Base-by-base conservation (phyloP, 192 early-diverging fungal genomes). In the Mortierella alpina region DNA sequence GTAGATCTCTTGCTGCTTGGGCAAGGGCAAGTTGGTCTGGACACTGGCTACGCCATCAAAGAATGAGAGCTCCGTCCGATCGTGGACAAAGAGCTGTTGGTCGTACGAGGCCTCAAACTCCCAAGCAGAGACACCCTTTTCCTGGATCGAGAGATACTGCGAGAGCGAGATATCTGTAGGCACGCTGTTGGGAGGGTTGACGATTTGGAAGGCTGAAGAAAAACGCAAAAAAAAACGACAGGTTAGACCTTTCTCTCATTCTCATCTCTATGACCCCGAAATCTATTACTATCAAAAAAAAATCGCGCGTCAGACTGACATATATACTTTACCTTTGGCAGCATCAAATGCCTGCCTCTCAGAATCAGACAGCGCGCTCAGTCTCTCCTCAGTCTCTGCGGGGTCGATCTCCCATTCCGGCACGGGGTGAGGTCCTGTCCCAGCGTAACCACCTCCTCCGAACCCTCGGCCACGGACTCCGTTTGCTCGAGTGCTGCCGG, bases 91-190 rank as follows among this genome's bases (percentile, higher is more conserved):
- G 20, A 88, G 85, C 51, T 88, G 90, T 41, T 90, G 82, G 50
- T 89, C 86, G 31, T 82, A 82, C 59, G 89, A 88, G 41, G 92
- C 86, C 56, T 90, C 92, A 84, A 95, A 93, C 83, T 95, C 92
- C 91, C 92, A 95, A 11, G 93, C 93, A 22, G 90, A 88, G 7
- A 95, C 93, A 46, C 93, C 93, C 82, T 92, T 92, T 73, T 95
- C 93, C 67, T 92, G 90, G 67, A 95, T 93, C 41, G 89, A 89
- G 52, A 89, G 83, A 68, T 91, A 89, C 80, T 95, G 93, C 53
- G 91, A 90, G 40, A 90, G 64, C 8, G 93, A 93, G 31, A 95
- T 90, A 65, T 92, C 88, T 13, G 93, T 95, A 64, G 90, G 80
- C n/a, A 93, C 75, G 74, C 91, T 92, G 55, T 91, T 90, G 42